Evolutionary conservation across 768 basidiomycete species (phyloP).

Genomic region (Pleurotus cornucopiae): DNA sequence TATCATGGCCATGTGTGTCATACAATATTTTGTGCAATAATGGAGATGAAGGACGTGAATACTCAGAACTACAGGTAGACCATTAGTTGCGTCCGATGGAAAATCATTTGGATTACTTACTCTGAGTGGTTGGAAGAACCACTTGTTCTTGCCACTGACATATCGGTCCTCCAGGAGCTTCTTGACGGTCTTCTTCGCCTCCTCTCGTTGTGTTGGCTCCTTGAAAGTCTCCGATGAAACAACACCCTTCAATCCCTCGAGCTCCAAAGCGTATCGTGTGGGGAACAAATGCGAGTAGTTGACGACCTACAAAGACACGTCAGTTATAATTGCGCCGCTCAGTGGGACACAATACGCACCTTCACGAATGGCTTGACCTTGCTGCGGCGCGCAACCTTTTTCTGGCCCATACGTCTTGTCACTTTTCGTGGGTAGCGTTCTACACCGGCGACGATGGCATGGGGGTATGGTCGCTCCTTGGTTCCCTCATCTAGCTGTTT

Average conservation of each 20-base stretch:
- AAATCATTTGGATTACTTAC: conserved; percentile 36
- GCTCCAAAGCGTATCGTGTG: conserved; percentile 95
- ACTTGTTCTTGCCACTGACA: conserved; percentile 91
- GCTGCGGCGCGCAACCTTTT: conserved; percentile 87
- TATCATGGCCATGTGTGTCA: conserved; percentile 14
- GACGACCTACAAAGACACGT: conserved; percentile 52
- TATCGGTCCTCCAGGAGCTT: conserved; percentile 96
- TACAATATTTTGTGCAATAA: conserved; percentile 15
- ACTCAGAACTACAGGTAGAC: conserved; percentile 30
- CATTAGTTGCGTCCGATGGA: conserved; percentile 5
- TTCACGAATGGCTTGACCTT: conserved; percentile 99
- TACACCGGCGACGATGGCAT: conserved; percentile 97
- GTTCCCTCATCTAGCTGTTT: conserved; percentile 97
- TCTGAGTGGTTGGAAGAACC: conserved; percentile 90
- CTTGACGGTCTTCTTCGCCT: conserved; percentile 94
- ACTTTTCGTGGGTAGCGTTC: conserved; percentile 99
- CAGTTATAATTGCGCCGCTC: not conserved
- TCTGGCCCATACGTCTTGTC: conserved; percentile 95
- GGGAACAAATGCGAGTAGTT: conserved; percentile 99
- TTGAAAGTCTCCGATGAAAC: conserved; percentile 91
- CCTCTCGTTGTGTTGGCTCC: conserved; percentile 92
- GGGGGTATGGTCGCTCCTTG: conserved; percentile 94
- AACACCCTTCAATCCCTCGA: conserved; percentile 89
- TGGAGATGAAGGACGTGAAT: conserved; percentile 2
- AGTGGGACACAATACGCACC: conserved; percentile 41